Conservation (phyloP, 192 early-diverging fungal genomes). For the Umbelopsis vinacea region DNA sequence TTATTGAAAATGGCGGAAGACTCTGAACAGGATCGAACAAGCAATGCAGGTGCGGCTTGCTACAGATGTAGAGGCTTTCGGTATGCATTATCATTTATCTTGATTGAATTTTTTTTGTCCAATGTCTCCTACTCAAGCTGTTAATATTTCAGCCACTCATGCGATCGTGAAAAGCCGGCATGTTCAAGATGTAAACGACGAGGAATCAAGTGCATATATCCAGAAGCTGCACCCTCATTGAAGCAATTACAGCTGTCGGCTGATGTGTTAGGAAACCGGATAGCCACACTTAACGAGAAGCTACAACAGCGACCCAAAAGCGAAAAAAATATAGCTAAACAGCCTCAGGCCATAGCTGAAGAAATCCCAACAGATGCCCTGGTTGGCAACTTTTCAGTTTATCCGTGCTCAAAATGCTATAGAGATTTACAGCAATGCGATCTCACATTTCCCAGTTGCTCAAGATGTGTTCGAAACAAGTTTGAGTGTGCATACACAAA, state of each 20-base stretch:
- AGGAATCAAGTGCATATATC: slow-evolving; percentile 24
- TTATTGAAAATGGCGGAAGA: neutral
- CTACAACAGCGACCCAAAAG: slow-evolving; percentile 9
- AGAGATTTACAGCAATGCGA: slow-evolving; percentile 26
- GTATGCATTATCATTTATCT: neutral
- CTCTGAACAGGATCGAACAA: slow-evolving; percentile 4
- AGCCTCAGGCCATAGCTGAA: neutral
- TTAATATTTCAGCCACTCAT: slow-evolving; percentile 12
- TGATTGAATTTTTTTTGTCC: neutral
- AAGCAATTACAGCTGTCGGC: slow-evolving; percentile 21
- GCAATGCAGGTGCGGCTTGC: slow-evolving; percentile 20
- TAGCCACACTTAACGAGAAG: slow-evolving; percentile 12
- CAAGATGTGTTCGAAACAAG: slow-evolving; percentile 18
- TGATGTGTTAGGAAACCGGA: slow-evolving; percentile 6
- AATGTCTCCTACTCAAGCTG: neutral
- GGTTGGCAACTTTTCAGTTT: slow-evolving; percentile 20
- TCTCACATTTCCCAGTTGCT: slow-evolving; percentile 23
- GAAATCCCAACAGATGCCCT: slow-evolving; percentile 5
- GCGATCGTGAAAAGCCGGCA: slow-evolving; percentile 23
- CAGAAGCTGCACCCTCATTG: slow-evolving; percentile 24
- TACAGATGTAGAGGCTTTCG: slow-evolving; percentile 27
- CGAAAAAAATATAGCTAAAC: neutral
- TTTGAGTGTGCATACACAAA: slow-evolving; percentile 21
- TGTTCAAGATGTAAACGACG: slow-evolving; percentile 26
- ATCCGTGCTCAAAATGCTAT: slow-evolving; percentile 27